phyloP scores from a whole-genome alignment of 305 asterid species.

The Fraxinus sp. region DNA sequence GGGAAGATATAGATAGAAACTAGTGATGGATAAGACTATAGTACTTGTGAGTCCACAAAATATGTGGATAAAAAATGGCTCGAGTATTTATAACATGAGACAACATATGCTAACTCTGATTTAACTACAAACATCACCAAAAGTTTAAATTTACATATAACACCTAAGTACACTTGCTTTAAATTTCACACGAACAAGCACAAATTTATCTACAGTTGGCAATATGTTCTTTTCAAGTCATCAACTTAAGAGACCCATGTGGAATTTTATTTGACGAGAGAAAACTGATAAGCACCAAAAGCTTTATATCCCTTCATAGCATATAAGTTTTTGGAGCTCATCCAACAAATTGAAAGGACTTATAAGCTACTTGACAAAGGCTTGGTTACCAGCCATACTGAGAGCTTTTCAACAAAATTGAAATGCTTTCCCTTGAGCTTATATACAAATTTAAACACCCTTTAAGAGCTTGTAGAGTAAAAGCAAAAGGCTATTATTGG shows the following conservation, averaged over 20 bases:
- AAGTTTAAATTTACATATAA: background rate
- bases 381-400: background rate
- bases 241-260: background rate
- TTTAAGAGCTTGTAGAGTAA: background rate
- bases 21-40: background rate
- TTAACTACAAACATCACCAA: background rate
- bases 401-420: background rate
- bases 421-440: background rate
- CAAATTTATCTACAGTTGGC: background rate
- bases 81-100: background rate
- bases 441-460: background rate
- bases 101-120: background rate
- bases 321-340: background rate
- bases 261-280: background rate
- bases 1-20: background rate
- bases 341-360: background rate
- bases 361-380: background rate
- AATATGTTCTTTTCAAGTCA: background rate
- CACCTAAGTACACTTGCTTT: background rate
- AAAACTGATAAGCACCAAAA: background rate
- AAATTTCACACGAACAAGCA: background rate
- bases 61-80: background rate
- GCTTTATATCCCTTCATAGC: background rate
- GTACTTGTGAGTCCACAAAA: background rate
- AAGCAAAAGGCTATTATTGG: background rate